Base-by-base conservation (phyloP, 495 filamentous ascomycete species). In the Lophium mytilinum region DNA sequence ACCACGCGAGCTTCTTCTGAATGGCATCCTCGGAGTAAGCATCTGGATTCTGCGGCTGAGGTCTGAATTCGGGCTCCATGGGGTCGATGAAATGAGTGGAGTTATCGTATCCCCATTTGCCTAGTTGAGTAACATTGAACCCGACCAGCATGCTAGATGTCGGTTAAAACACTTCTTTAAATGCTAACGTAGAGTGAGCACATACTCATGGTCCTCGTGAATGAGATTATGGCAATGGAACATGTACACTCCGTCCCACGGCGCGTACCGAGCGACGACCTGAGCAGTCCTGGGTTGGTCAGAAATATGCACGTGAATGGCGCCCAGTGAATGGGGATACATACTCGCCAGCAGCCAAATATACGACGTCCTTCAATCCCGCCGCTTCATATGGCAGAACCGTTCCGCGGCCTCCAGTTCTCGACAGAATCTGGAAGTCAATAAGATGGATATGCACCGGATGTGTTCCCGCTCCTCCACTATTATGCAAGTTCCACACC, bases 381-480 rank as follows among this genome's bases (percentile, higher is more conserved):
- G 66, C 70, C 0, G 64, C 53, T 61, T 83, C 80, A 53, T 82
- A 82, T 0, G 75, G 66, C 41, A 69, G 56, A 2, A 82, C 68
- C 0, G 51, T 50, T 10, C 68, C 57, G 9, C 67, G 64, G 4
- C 72, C 74, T n/a, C 66, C 73, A 4, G 65, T 69, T 4, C 76
- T 76, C 0, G 69, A 65, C 3, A 80, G 37, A 34, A 84, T 70
- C 37, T 75, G 68, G 58, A 84, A 76, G 55, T 83, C 80, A 48
- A 84, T 76, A 11, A 84, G 71, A 60, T 84, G 81, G 40, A 84
- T 72, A 65, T 84, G 81, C 17, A 84, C 57, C 5, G 62, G 62
- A 30, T 64, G 62, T 6, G 57, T 43, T 15, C 52, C 52, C 10
- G 15, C 42, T 1, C 57, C 57, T 30, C 33, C 45, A n/a, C 50